Base-by-base conservation (phyloP, 2,329 filamentous ascomycete genomes). In the Pseudocercospora macadamiae region DNA sequence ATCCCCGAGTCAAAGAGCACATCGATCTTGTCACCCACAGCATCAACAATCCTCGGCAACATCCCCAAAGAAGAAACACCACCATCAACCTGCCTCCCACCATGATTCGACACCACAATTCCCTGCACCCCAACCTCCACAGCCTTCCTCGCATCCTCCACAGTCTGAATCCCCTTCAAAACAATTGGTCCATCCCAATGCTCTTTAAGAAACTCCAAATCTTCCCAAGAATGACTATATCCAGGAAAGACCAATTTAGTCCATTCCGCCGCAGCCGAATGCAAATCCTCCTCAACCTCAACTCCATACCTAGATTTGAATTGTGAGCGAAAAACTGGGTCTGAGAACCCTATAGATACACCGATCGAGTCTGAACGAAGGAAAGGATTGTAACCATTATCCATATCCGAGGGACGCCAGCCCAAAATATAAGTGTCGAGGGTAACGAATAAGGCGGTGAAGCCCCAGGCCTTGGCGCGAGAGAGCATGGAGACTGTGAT, bases 401-500 rank as follows among this genome's bases (percentile, higher is more conserved):
- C 66, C 51, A 69, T 55, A 53, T 70, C 68, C 16, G 52, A 54
- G 8, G 88, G 88, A 34, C 89, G 79, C 88, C 88, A 92, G 0
- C 82, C 83, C 32, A 91, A 78, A 12, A 81, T 80, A 73, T 84
- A 89, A 0, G 87, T 90, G 71, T 91, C 89, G 0, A 91, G 77
- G 0, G 89, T 91, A 0, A 91, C 86, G 6, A 91, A 82, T 0
- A 91, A 77, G 1, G 85, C 86, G 26, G 79, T 80, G 73, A 81
- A 91, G 1, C 87, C 88, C 28, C 77, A 80, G 0, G 74, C 77
- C 68, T 84, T 85, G 0, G 88, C 89, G 0, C 88, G 80, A 1
- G 73, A 69, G 3, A 91, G 78, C 14, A 91, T 75, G 1, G 84
- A 88, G 0, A 81, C 75, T 0, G 88, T 91, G 55, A 91, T 77